Base-by-base conservation (phyloP, 2,329 filamentous ascomycete species). In the Aureobasidium namibiae region DNA sequence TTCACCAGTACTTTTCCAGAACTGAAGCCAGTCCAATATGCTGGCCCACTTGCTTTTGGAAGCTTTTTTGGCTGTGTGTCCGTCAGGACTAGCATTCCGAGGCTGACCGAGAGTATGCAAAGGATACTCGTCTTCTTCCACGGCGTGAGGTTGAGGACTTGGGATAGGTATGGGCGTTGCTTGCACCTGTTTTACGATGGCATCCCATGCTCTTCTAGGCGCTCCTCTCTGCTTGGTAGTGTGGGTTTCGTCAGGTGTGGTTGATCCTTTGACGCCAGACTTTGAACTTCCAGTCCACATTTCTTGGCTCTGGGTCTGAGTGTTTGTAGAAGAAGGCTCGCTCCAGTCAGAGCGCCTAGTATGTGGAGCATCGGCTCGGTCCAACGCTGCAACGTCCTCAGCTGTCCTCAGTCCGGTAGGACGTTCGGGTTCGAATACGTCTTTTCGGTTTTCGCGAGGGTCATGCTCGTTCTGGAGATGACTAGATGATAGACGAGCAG, bases 131-230 rank as follows among this genome's bases (percentile, higher is more conserved):
- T 72, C 70, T 13, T 67, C 63, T 57, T 75, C 66, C 9, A 61
- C 63, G 6, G 63, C 59, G 29, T 72, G 67, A 9, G 76, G 76
- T 65, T 76, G 74, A 4, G 76, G 76, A 53, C 75, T 78, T 26
- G 74, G 73, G 58, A 78, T 71, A 13, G 69, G 71, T 4, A 72
- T 50, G 7, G 64, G 61, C 8, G 64, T 50, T 56, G 69, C 67
- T 16, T 57, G 13, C 18, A 38, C 31, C 33, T 57, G 41, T 48
- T 39, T 57, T 21, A n/a, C 18, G 49, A 70, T 67, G 59, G 65
- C 68, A 54, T 69, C 42, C 54, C 54, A 57, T 14, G 42, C 54
- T 31, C 34, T 46, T 34, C 70, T 57, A 39, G 54, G 41, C 36
- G 52, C 52, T 13, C 52, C 39, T 34, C 13, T 33, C 1, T 16